These are phyloP conservation scores for Evansstolkia leycettana DNA, from an alignment of 495 filamentous ascomycete species.

Conservation along the genomic window DNA sequence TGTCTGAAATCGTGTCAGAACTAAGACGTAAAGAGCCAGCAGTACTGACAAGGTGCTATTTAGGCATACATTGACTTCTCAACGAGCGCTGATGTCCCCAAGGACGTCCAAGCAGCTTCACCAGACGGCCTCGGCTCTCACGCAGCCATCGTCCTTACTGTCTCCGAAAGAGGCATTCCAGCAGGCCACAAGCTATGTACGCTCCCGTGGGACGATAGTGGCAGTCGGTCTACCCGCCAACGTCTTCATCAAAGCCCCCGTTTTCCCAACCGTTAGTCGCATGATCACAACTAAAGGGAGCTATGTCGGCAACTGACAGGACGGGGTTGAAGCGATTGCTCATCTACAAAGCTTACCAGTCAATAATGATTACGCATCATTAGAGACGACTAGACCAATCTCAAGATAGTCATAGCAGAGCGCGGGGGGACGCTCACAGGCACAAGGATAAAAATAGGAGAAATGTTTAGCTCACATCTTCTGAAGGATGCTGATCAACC, in stretches of 20 bases:
- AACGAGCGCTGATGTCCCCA: constrained; percentile 59
- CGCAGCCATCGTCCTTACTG: constrained; percentile 76
- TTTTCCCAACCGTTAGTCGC: constrained; percentile 72
- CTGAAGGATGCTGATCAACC: too few relatives aligned
- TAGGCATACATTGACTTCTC: constrained; percentile 65
- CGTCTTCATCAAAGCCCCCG: constrained; percentile 68
- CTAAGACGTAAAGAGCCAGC: background rate
- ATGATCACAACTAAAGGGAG: constrained; percentile 91
- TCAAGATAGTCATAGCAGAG: too few relatives aligned
- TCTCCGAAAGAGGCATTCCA: constrained; percentile 86
- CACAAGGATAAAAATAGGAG: too few relatives aligned
- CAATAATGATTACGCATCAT: too few relatives aligned
- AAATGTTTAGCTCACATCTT: too few relatives aligned
- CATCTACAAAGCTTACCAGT: too few relatives aligned
- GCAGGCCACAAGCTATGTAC: constrained; percentile 77
- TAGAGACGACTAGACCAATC: too few relatives aligned
- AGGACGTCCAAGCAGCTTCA: constrained; percentile 67
- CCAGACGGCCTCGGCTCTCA: constrained; percentile 73
- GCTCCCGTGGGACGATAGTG: constrained; percentile 65
- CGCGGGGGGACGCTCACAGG: too few relatives aligned
- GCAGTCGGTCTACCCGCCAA: constrained; percentile 75
- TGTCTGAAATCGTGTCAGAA: too few relatives aligned
- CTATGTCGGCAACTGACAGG: constrained; percentile 84
- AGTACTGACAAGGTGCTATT: constrained; percentile 4
- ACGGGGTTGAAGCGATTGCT: constrained; percentile 74